These are phyloP conservation scores for Parmales sp. DNA, from an alignment of 108 stramenopile genomes.

Conservation along the genomic window DNA sequence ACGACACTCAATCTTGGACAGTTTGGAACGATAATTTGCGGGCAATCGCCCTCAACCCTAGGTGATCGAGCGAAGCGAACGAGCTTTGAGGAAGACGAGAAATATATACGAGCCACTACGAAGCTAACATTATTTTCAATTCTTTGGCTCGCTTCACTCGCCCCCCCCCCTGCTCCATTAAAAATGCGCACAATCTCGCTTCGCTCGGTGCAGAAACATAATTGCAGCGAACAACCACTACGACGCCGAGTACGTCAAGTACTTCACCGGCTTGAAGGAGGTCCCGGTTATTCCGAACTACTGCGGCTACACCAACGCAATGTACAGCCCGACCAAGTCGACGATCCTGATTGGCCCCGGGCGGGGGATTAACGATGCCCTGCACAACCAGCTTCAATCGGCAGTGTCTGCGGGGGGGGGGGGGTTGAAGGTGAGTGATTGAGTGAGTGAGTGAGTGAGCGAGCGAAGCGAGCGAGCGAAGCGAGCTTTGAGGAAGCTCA, in stretches of 20 bases:
- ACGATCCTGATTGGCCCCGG: constrained; percentile 12
- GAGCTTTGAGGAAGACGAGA: no score
- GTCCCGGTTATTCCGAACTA: constrained; percentile 13
- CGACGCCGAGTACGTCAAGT: constrained; percentile 20
- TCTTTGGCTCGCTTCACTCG: no score
- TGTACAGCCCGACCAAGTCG: neutral
- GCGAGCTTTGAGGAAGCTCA: no score
- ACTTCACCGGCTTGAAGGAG: constrained; percentile 22
- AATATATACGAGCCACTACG: no score
- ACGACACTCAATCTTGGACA: neutral
- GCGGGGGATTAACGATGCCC: neutral
- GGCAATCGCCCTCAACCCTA: constrained; percentile 10
- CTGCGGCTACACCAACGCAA: constrained; percentile 12
- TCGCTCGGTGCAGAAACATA: no score
- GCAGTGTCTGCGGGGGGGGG: neutral
- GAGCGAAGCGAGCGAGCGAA: no score
- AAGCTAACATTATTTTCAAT: no score
- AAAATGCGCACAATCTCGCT: no score
- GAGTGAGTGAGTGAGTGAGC: no score
- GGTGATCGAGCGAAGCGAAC: no score
- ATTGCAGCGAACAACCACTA: constrained; percentile 24
- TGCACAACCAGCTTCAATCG: neutral
- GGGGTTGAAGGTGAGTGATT: no score
- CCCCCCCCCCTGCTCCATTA: no score
- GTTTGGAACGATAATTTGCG: constrained; percentile 17